Conservation (phyloP, 495 filamentous ascomycete genomes). For the Penicillium flavigenum region DNA sequence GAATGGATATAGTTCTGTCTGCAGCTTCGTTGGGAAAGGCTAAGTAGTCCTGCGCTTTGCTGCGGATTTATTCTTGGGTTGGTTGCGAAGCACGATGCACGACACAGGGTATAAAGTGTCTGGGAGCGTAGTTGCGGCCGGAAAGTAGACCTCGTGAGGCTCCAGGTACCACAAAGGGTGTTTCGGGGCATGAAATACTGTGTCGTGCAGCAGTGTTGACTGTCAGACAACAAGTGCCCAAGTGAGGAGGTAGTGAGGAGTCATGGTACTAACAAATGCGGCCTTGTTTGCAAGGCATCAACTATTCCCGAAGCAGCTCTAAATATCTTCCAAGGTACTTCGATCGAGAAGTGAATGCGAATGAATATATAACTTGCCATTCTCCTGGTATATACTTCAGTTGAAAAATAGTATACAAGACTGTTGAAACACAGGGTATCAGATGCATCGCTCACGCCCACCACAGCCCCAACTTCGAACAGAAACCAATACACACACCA, state of each 20-base stretch:
- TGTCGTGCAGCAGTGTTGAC: background rate
- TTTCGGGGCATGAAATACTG: background rate
- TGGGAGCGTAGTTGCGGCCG: background rate
- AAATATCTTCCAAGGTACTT: background rate
- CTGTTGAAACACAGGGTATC: conserved; percentile 30
- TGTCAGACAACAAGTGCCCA: background rate
- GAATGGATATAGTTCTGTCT: background rate
- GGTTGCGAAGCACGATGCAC: background rate
- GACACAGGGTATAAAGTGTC: background rate
- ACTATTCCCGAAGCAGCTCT: background rate
- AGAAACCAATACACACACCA: background rate
- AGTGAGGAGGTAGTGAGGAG: conserved; percentile 3
- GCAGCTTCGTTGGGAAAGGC: background rate
- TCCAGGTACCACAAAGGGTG: background rate
- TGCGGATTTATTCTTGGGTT: background rate
- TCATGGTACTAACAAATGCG: background rate
- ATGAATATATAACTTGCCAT: background rate
- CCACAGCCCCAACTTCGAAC: background rate
- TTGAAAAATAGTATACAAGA: conserved; percentile 23
- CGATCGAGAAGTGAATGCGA: background rate
- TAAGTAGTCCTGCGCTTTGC: background rate
- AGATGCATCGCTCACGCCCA: conserved; percentile 11
- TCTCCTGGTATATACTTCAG: conserved; percentile 15
- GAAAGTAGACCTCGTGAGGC: conserved; percentile 2
- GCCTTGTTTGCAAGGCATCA: conserved; percentile 13